Evolutionary conservation across 805 yeast species (phyloP), one percentile per base, ranked within the genome.

Genomic region (Cyberlindnera bimundalis): DNA sequence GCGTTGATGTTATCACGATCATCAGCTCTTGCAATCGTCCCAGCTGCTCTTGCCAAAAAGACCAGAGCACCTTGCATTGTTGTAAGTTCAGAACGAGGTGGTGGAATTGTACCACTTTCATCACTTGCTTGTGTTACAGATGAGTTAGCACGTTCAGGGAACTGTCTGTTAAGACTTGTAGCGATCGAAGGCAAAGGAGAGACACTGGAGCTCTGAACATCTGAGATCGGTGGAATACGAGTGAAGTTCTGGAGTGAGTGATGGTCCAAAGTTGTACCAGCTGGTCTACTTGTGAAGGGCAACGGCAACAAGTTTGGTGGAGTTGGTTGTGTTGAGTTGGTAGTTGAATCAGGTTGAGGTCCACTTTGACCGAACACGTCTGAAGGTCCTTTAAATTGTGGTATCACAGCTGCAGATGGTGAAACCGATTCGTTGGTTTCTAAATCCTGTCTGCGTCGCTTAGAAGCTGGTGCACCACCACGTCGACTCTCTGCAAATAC

Each of bases 11-110:
- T 64, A 52, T 81, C 86, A 47, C 84, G 64, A 47, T 73, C 79
- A 53, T 79, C 87, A 3, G 84, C 81, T 44, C 74, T 69, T 4
- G 89, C 85, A 15, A 82, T 79, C 10, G 82, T 74, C 0, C 89
- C 91, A 1, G 91, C 93, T 0, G 89, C 86, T 48, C 80, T 79
- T 6, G 93, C 91, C 17, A 84, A 59, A 56, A 79, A 84, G 21
- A 78, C 81, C 46, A 84, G 64, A 0, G 91, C 86, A 7, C 84
- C 84, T 46, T 68, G 73, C 62, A 68, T 67, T 1, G 73, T 64
- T 0, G 55, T 41, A 26, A 56, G 45, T 20, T 53, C 58, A 4
- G 60, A 52, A 13, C 55, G 35, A 18, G 52, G 51, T 16, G 51
- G 52, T 5, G 55, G 55, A 6, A 40, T 23, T 4, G 36, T 35